Evolutionary conservation across 352 stramenopile genomes (phyloP), one percentile per base, ranked within the genome.

Genomic region (Blastocystis sp.): DNA sequence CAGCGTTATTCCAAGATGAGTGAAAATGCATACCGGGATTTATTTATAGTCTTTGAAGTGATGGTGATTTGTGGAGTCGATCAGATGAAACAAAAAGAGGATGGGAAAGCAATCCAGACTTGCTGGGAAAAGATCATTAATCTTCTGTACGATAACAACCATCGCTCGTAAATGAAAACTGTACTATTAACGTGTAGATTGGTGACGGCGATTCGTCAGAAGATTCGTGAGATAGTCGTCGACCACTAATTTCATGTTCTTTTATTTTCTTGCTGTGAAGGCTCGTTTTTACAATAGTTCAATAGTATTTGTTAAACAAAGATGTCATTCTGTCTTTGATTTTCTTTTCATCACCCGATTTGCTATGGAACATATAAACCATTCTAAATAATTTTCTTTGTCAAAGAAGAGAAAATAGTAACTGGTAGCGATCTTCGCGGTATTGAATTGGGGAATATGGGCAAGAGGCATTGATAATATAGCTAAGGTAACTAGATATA

Each of bases 341-440:
- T 48, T 48, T 9, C 9, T 2, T 2, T 48, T 48, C 9, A 2
- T 48, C 40, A 48, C 9, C 9, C 40, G 2, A 9, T 48, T 48
- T 2, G 40, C 40, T 48, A 48, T 48, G 3, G 40, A 48, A 48
- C 3, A 48, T 9, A 48, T 48, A 9, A 9, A 2, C 40, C 2
- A 9, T 48, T 48, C 40, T 27, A 84, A 64, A 19, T 68, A 68
- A n/a, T 30, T 30, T 37, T 84, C 73, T 48, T 66, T 84, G 56
- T 84, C 73, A 44, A 84, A 84, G 44, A 53, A 84, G 48, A 48
- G 30, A 68, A 84, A 66, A 44, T 84, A 84, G 48, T 66, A 64
- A 44, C 22, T 69, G 22, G 51, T 30, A 24, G 73, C 73, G 15
- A 84, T 15, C 53, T 84, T 60, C 33, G 68, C 40, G 53, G 33